Conservation (phyloP, 192 early-diverging fungal genomes). For the Coemansia sp. region DNA sequence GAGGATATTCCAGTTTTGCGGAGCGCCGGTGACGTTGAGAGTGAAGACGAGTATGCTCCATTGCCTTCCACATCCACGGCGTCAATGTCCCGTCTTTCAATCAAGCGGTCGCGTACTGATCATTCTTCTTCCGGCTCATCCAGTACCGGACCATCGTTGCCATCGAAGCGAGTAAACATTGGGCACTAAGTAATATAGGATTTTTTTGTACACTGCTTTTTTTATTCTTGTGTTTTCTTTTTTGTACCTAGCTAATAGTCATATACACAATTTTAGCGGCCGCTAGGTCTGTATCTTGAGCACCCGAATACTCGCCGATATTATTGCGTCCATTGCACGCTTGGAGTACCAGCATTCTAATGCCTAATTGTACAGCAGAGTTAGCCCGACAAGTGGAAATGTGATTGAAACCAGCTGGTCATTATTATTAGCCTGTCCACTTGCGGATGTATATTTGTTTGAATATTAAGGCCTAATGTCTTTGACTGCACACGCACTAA, state of each 20-base stretch:
- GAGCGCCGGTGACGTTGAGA: background rate
- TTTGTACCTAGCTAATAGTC: background rate
- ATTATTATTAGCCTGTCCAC: background rate
- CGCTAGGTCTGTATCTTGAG: too few relatives aligned
- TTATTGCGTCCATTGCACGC: too few relatives aligned
- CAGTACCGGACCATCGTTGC: background rate
- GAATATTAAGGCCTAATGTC: too few relatives aligned
- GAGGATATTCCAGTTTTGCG: background rate
- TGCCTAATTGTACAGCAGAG: too few relatives aligned
- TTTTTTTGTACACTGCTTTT: background rate
- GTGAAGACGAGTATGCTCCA: background rate
- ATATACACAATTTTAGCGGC: background rate
- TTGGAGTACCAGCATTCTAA: too few relatives aligned
- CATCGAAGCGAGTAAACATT: constrained; percentile 10
- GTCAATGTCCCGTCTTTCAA: background rate
- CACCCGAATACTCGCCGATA: too few relatives aligned
- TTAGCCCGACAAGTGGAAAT: too few relatives aligned
- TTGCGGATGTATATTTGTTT: too few relatives aligned
- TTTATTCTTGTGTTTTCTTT: background rate
- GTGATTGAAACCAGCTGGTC: too few relatives aligned
- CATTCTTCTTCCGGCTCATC: background rate
- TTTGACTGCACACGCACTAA: too few relatives aligned
- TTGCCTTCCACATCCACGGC: background rate
- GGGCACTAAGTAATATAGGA: background rate
- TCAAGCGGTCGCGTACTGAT: background rate